These are phyloP conservation scores for Ustilago loliicola DNA, from an alignment of 1,284 basidiomycete species.

Conservation along the genomic window DNA sequence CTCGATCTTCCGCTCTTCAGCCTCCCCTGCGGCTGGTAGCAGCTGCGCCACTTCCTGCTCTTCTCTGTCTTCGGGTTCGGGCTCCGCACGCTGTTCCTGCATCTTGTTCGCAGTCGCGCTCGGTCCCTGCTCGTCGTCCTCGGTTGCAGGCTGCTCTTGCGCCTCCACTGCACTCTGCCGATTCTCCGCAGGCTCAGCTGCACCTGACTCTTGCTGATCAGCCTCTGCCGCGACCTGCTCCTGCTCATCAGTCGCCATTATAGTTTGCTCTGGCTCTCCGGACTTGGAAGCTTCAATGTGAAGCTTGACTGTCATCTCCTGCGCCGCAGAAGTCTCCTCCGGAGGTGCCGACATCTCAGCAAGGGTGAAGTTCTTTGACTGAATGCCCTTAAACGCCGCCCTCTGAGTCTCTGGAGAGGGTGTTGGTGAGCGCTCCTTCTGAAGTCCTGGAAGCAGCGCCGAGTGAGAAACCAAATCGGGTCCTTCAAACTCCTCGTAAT, in stretches of 20 bases:
- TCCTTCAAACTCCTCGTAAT: conserved; percentile 29
- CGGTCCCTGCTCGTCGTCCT: not conserved
- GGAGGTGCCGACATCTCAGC: not conserved
- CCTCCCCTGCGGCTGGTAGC: not conserved
- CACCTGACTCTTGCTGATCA: not conserved
- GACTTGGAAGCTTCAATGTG: not conserved
- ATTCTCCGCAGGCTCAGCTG: not conserved
- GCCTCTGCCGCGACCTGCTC: not conserved
- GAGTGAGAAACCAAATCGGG: not conserved
- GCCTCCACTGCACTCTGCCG: not conserved
- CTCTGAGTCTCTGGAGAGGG: not conserved
- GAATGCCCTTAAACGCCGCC: not conserved
- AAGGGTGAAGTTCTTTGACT: not conserved
- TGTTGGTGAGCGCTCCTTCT: not conserved
- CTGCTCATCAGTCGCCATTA: not conserved
- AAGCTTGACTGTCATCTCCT: not conserved
- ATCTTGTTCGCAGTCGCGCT: not conserved
- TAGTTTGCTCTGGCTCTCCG: not conserved
- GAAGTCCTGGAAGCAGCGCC: not conserved
- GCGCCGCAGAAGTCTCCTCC: not conserved
- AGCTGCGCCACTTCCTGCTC: conserved; percentile 2
- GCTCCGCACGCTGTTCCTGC: not conserved
- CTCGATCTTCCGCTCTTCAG: not conserved
- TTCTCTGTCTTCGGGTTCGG: not conserved
- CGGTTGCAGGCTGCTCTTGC: not conserved